These are phyloP conservation scores for Besnoitia besnoiti DNA, from an alignment of 169 alveolate species.

Conservation along the genomic window DNA sequence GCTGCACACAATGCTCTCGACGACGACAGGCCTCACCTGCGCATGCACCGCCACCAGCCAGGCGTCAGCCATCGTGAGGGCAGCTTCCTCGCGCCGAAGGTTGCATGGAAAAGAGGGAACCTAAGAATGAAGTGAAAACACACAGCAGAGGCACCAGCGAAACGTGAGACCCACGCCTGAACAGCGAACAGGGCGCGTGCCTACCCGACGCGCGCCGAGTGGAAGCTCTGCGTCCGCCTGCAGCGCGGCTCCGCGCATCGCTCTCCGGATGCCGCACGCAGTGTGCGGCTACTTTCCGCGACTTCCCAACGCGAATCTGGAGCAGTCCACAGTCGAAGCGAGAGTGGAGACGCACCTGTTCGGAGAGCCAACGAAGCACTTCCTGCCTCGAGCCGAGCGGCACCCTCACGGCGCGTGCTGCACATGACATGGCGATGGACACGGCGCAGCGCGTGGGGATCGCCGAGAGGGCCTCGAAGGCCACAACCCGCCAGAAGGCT, in stretches of 20 bases:
- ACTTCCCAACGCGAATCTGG: too few relatives aligned
- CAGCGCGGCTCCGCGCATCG: too few relatives aligned
- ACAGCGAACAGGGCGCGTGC: neutral
- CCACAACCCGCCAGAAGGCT: too few relatives aligned
- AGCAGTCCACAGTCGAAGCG: too few relatives aligned
- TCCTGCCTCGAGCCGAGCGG: neutral
- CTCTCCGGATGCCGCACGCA: too few relatives aligned
- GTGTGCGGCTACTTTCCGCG: too few relatives aligned
- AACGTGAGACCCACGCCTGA: neutral
- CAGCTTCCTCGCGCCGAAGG: conserved; percentile 26
- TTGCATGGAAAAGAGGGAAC: conserved; percentile 32
- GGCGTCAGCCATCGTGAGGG: conserved; percentile 57
- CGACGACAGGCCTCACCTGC: too few relatives aligned
- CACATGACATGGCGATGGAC: neutral
- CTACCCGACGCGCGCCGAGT: neutral
- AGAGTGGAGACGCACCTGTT: too few relatives aligned
- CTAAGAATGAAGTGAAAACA: neutral
- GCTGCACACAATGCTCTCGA: too few relatives aligned
- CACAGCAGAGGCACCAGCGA: neutral
- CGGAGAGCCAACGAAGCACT: neutral
- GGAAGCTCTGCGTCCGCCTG: too few relatives aligned
- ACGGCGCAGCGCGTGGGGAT: neutral
- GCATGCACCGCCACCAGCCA: conserved; percentile 58
- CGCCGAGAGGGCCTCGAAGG: too few relatives aligned
- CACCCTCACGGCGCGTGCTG: neutral